Conservation (phyloP, 2,329 filamentous ascomycete species). For the Parasarocladium wereldwijsianum region DNA sequence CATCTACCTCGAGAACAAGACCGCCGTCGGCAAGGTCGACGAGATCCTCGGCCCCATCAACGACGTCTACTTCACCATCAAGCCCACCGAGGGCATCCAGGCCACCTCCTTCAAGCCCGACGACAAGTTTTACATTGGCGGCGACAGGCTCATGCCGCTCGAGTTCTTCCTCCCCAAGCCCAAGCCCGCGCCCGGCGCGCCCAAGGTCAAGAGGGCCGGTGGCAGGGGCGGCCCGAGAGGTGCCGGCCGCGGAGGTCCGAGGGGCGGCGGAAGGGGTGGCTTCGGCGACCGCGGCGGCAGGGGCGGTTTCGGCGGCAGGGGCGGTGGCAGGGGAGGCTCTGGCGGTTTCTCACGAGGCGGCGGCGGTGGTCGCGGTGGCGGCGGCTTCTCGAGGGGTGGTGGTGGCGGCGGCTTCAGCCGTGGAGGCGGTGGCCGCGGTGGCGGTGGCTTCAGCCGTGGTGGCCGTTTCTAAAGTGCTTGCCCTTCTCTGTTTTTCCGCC, state of each 20-base stretch:
- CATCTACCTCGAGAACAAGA: conserved; percentile 99
- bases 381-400: conserved; percentile 7
- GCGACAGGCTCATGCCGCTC: conserved; percentile 85
- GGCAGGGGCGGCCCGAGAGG: conserved; percentile 22
- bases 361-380: conserved; percentile 7
- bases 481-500: no score
- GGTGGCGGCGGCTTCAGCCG: conserved; percentile 16
- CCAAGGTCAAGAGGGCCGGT: conserved; percentile 45
- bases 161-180: conserved; percentile 96
- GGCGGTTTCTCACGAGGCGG: conserved; percentile 8
- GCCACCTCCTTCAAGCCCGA: conserved; percentile 87
- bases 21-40: conserved; percentile 88
- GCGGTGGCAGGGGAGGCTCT: conserved; percentile 8
- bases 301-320: conserved; percentile 9
- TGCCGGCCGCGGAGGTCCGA: conserved; percentile 6
- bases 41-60: conserved; percentile 96
- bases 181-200: conserved; percentile 55
- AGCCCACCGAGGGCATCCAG: conserved; percentile 91
- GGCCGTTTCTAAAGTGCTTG: conserved; percentile 13
- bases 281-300: conserved; percentile 11
- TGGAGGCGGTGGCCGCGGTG: conserved; percentile 8
- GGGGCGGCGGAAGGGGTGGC: conserved; percentile 5
- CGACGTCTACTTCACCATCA: conserved; percentile 97
- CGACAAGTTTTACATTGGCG: conserved; percentile 93
- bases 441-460: conserved; percentile 5